Evolutionary conservation across 371 early-diverging fungal genomes (phyloP).

Genomic region (Mortierella sp.): DNA sequence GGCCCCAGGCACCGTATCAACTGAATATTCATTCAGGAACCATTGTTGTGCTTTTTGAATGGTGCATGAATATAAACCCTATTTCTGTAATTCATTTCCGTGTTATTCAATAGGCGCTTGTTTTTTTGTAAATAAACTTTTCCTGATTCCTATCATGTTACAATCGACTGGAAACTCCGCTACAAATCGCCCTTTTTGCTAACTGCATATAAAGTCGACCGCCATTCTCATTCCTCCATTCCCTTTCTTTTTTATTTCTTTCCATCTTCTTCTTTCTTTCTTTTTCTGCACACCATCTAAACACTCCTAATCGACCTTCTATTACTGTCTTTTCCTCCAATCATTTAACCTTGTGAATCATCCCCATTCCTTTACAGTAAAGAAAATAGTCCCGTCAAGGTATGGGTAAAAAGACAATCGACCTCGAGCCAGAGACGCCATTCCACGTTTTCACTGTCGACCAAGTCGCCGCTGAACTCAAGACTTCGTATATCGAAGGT

Average conservation of each 20-base stretch:
- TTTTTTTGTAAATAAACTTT: neutral
- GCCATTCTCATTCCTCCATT: constrained; percentile 6
- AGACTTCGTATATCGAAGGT: constrained; percentile 72
- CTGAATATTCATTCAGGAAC: no score
- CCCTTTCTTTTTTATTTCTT: neutral
- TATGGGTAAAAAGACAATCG: constrained; percentile 53
- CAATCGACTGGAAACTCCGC: neutral
- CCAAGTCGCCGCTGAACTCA: constrained; percentile 65
- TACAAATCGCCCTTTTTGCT: no score
- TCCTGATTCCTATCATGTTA: neutral
- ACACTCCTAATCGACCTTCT: neutral
- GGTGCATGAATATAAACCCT: neutral
- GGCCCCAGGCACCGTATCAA: neutral
- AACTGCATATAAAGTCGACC: constrained; percentile 3
- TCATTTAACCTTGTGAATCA: neutral
- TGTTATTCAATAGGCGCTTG: neutral
- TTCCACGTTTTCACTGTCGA: constrained; percentile 66
- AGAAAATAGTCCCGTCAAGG: constrained; percentile 12
- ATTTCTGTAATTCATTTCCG: constrained; percentile 1
- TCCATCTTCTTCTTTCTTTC: constrained; percentile 1
- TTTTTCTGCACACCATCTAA: neutral
- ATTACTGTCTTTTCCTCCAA: neutral
- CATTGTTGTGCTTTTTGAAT: neutral
- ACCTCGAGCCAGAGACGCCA: constrained; percentile 59
- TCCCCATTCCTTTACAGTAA: neutral